Percentiles rank a stretch among this genome's conserved stretches.
Conservation (phyloP, 2,329 filamentous ascomycete species). For the Sporothrix inflata region DNA sequence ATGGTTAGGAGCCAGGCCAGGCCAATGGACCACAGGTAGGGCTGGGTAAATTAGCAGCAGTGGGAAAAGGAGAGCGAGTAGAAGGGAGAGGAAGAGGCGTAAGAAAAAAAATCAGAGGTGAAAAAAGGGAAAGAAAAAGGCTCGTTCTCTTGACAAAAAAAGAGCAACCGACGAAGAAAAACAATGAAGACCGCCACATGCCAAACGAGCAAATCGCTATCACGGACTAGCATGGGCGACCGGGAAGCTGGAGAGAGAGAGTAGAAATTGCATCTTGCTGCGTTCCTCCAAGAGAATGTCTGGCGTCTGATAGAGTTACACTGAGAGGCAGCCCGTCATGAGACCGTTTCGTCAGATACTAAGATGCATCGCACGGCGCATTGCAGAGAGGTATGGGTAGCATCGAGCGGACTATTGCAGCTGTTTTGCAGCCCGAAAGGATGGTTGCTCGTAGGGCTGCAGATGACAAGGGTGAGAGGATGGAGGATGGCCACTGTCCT, state of each 20-base stretch:
- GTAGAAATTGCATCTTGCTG: background rate
- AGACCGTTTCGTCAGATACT: background rate
- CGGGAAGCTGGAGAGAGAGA: background rate
- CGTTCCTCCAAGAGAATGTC: too few species aligned
- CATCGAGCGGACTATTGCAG: background rate
- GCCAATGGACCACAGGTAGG: background rate
- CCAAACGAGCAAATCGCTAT: background rate
- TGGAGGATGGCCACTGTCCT: background rate
- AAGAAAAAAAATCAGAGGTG: background rate
- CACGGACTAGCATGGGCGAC: background rate
- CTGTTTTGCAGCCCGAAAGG: background rate
- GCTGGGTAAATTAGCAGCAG: background rate
- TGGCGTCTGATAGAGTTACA: background rate
- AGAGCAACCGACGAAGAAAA: too few species aligned
- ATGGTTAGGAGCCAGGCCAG: background rate
- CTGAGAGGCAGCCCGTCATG: background rate
- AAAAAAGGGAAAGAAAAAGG: background rate
- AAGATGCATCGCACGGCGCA: background rate
- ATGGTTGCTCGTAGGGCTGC: conserved; percentile 24
- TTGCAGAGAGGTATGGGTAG: conserved; percentile 8
- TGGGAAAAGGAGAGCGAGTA: background rate
- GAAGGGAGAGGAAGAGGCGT: background rate
- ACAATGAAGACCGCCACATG: too few species aligned
- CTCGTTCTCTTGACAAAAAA: background rate
- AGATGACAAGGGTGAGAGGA: conserved; percentile 22